Evolutionary conservation across 2,329 filamentous ascomycete genomes (phyloP).

Genomic region (Alternaria gansuensis): DNA sequence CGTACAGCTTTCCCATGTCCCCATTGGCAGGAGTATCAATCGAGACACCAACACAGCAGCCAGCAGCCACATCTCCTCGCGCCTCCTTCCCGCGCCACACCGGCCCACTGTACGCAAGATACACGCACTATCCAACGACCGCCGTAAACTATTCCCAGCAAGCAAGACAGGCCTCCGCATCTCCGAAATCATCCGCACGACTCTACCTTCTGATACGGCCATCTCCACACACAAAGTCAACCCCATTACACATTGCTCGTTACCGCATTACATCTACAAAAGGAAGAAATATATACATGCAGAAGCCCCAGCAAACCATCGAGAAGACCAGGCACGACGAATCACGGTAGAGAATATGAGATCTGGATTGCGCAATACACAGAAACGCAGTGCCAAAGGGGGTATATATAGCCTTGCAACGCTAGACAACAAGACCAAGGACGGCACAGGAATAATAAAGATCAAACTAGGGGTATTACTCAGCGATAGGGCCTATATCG

Average conservation of each 20-base stretch:
- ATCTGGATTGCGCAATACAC: constrained; percentile 20
- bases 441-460: constrained; percentile 25
- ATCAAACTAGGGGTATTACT: constrained; percentile 32
- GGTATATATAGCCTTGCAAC: constrained; percentile 49
- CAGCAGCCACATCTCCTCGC: not conserved
- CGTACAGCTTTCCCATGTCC: constrained; percentile 5
- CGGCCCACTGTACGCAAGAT: not conserved
- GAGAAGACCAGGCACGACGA: constrained; percentile 1
- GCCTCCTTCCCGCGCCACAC: not conserved
- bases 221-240: constrained; percentile 9
- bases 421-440: constrained; percentile 34
- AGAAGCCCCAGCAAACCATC: constrained; percentile 14
- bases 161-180: not conserved
- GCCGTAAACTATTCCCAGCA: constrained; percentile 3
- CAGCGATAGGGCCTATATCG: constrained; percentile 47
- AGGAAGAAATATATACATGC: constrained; percentile 28
- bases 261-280: constrained; percentile 30
- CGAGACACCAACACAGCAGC: constrained; percentile 10
- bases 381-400: constrained; percentile 31
- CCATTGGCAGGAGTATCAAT: not conserved
- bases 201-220: not conserved
- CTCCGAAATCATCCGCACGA: constrained; percentile 5
- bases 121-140: not conserved
- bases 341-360: constrained; percentile 10
- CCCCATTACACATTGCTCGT: constrained; percentile 31